Base-by-base conservation (phyloP, 2,329 filamentous ascomycete genomes). In the Talaromyces sp. region DNA sequence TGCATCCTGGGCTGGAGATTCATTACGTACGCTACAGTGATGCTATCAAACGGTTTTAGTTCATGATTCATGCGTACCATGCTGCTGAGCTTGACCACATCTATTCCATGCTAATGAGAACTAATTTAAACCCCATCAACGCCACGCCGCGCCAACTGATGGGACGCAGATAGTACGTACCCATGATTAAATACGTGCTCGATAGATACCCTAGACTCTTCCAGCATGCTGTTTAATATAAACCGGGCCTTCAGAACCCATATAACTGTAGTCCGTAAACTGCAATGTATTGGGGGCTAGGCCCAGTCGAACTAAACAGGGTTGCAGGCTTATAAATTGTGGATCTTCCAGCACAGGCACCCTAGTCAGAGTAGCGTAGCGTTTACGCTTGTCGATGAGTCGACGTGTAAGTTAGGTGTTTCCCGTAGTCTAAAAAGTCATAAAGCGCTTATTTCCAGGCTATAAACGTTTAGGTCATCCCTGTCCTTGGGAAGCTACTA, bases 251-350 rank as follows among this genome's bases (percentile, higher is more conserved):
- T n/a, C 27, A 33, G 33, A 11, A 3, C 24, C 45, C 27, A 33
- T 54, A 8, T 11, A 37, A 14, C 27, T 24, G 47, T 24, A 39
- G 37, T 39, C 13, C 37, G 37, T 43, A 31, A 13, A 50, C 24
- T 35, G 10, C 50, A 54, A 8, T 39, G 31, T 14, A 33, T 62
- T 62, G 60, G 60, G 60, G 60, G 60, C 60, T 54, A 54, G 60
- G 35, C 60, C 35, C 27, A 31, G 24, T 60, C 31, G 58, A 37
- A 60, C 58, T 60, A 60, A 45, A 35, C 45, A 41, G 37, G 27
- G n/a, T 35, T 35, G 16, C 50, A 54, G 50, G 50, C 27, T 54
- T 54, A 27, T 33, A 54, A 47, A 5, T 9, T 22, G 33, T 52
- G 33, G 45, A 52, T 48, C 59, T 27, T 19, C 24, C 27, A 52